Conservation (phyloP, 2,329 filamentous ascomycete species). For the Onygenales sp. region DNA sequence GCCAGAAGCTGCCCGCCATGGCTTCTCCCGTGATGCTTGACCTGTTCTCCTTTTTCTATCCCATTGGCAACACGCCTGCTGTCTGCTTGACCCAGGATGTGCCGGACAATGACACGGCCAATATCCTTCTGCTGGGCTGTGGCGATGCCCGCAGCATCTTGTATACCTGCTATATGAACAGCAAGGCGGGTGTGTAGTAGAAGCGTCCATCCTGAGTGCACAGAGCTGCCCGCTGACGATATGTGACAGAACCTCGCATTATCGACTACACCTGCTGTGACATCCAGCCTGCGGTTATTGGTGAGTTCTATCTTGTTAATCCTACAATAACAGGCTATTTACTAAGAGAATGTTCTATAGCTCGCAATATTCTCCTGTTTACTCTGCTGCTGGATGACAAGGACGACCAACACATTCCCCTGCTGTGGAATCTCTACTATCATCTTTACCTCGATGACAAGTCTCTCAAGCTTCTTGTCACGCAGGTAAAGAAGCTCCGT, state of each 20-base stretch:
- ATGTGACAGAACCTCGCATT: slow-evolving; percentile 18
- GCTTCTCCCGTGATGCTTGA: slow-evolving; percentile 10
- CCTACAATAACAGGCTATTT: background rate
- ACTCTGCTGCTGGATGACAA: slow-evolving; percentile 41
- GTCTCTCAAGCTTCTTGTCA: slow-evolving; percentile 27
- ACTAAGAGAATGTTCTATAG: slow-evolving; percentile 21
- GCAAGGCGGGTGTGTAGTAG: background rate
- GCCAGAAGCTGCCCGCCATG: slow-evolving; percentile 3
- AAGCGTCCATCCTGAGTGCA: background rate
- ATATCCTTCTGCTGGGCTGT: slow-evolving; percentile 46
- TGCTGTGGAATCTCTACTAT: slow-evolving; percentile 49
- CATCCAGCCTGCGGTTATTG: slow-evolving; percentile 40
- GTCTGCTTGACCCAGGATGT: slow-evolving; percentile 39
- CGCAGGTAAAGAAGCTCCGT: slow-evolving; percentile 38
- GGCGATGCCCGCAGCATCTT: slow-evolving; percentile 50
- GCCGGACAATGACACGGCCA: slow-evolving; percentile 41
- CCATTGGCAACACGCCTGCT: slow-evolving; percentile 43
- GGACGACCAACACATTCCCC: slow-evolving; percentile 15
- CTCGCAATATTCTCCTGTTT: slow-evolving; percentile 47
- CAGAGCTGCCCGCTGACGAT: background rate
- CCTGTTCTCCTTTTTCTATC: slow-evolving; percentile 25
- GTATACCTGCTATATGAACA: slow-evolving; percentile 37
- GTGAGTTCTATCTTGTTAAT: slow-evolving; percentile 22
- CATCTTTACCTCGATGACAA: slow-evolving; percentile 38
- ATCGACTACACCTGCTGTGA: slow-evolving; percentile 52